Evolutionary conservation across 106 monocot genomes (phyloP).

Genomic region (Acanthochlamys bracteata): DNA sequence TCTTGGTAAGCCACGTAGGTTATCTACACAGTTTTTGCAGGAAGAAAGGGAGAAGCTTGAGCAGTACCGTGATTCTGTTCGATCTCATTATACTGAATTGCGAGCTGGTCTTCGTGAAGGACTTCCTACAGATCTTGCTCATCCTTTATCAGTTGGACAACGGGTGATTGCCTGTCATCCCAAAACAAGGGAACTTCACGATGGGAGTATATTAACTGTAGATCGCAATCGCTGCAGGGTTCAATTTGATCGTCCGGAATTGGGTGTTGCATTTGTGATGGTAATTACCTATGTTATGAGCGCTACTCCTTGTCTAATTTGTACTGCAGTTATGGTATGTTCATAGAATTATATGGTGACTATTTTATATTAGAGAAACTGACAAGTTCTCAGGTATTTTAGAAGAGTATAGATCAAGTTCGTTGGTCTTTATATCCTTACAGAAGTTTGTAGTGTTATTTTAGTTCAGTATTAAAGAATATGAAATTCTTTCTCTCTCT

Average conservation of each 20-base stretch:
- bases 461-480: too few species aligned
- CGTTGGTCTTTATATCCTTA: too few species aligned
- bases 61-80: constrained; percentile 87
- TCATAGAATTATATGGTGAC: too few species aligned
- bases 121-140: constrained; percentile 79
- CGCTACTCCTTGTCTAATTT: too few species aligned
- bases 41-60: constrained; percentile 90
- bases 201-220: constrained; percentile 90
- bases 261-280: constrained; percentile 92
- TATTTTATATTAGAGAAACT: too few species aligned
- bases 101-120: constrained; percentile 75
- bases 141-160: constrained; percentile 91
- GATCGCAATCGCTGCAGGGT: constrained; percentile 76
- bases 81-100: constrained; percentile 79
- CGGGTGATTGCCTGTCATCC: constrained; percentile 98
- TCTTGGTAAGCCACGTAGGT: constrained; percentile 91
- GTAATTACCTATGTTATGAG: constrained; percentile 23
- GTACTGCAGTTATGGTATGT: too few species aligned
- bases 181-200: constrained; percentile 94
- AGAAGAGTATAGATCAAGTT: too few species aligned
- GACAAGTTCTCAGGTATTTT: too few species aligned
- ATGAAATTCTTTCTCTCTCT: too few species aligned
- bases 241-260: constrained; percentile 92
- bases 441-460: too few species aligned
- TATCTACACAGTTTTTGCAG: constrained; percentile 65